These are phyloP conservation scores for Dicorynia guianensis DNA, from an alignment of 306 rosid species.

Conservation along the genomic window DNA sequence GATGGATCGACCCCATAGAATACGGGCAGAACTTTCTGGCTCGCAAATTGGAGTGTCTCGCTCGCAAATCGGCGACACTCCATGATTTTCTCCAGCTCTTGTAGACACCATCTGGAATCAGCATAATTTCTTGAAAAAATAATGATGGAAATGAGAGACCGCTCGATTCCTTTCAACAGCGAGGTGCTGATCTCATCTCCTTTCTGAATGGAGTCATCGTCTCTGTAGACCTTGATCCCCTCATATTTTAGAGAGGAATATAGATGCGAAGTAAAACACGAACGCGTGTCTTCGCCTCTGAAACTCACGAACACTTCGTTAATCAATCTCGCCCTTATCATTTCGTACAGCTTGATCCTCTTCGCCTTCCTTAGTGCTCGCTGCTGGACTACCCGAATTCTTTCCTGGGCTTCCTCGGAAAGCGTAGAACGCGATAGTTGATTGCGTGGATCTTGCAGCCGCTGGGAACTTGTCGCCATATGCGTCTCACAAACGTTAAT, in stretches of 20 bases:
- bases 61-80: background rate
- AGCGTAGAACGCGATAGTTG: too few species aligned
- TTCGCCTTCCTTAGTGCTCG: too few species aligned
- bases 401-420: too few species aligned
- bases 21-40: background rate
- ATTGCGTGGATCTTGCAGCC: too few species aligned
- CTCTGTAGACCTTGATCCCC: background rate
- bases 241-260: background rate
- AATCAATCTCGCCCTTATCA: too few species aligned
- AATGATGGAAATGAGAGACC: background rate
- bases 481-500: too few species aligned
- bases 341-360: too few species aligned
- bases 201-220: background rate
- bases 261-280: background rate
- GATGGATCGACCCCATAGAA: constrained; percentile 6
- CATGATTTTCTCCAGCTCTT: background rate
- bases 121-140: background rate
- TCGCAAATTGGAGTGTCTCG: too few species aligned
- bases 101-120: background rate
- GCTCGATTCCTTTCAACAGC: background rate
- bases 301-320: background rate
- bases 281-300: background rate
- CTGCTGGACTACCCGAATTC: too few species aligned
- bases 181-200: background rate
- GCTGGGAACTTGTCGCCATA: too few species aligned